Percentiles rank a stretch among this genome's conserved stretches.
These are phyloP conservation scores for Cladophialophora chaetospira DNA, from an alignment of 2,329 filamentous ascomycete species.

Conservation along the genomic window DNA sequence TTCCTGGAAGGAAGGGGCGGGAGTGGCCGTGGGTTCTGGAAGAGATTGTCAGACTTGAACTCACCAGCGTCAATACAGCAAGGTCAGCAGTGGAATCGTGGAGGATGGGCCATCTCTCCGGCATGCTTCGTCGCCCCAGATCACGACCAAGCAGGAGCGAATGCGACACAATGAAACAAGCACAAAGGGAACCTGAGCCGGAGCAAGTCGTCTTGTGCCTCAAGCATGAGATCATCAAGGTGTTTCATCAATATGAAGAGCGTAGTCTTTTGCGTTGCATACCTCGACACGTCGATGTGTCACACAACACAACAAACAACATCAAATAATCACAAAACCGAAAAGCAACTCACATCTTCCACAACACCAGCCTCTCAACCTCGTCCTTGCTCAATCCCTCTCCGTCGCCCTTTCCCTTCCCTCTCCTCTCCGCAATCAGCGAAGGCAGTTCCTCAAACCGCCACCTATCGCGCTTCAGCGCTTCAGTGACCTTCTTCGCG, in stretches of 20 bases:
- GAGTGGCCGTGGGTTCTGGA: slow-evolving; percentile 42
- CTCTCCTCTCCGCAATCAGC: slow-evolving; percentile 27
- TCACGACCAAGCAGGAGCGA: no score
- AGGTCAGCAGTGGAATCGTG: neutral
- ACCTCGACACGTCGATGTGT: neutral
- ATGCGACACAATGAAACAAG: no score
- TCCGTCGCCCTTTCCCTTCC: neutral
- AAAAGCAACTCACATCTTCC: slow-evolving; percentile 45
- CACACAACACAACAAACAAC: neutral
- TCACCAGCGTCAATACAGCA: neutral
- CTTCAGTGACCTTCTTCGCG: slow-evolving; percentile 35
- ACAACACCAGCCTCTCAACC: slow-evolving; percentile 44
- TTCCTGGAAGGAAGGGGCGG: slow-evolving; percentile 44
- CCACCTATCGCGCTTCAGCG: slow-evolving; percentile 41
- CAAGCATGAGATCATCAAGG: no score
- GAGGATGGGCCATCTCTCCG: no score
- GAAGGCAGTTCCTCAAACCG: slow-evolving; percentile 41
- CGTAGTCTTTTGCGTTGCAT: neutral
- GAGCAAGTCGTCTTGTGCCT: no score
- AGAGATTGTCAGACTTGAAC: neutral
- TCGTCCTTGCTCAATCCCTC: slow-evolving; percentile 25
- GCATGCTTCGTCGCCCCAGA: no score
- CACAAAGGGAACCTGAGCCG: no score
- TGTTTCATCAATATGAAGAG: neutral
- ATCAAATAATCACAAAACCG: neutral